Evolutionary conservation across 208 protist species (phyloP).

Genomic region (Phytomonas sp.): DNA sequence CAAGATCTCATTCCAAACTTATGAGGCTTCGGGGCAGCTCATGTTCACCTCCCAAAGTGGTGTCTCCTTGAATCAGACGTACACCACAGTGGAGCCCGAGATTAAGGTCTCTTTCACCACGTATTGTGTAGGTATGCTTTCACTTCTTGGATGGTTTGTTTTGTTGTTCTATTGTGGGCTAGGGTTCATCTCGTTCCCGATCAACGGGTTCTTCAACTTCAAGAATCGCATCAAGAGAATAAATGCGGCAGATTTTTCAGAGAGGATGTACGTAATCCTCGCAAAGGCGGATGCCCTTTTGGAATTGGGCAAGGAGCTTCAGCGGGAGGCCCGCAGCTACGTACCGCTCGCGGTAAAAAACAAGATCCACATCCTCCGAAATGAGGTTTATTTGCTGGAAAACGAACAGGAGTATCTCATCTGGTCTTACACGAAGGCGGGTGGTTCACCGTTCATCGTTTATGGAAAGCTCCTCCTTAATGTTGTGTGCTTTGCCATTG

Average conservation of each 20-base stretch:
- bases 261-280: constrained; percentile 76
- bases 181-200: constrained; percentile 88
- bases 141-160: constrained; percentile 81
- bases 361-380: constrained; percentile 66
- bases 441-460: constrained; percentile 52
- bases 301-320: constrained; percentile 41
- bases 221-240: constrained; percentile 49
- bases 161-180: constrained; percentile 91
- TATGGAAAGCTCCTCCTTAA: constrained; percentile 40
- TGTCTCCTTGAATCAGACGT: constrained; percentile 14
- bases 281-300: constrained; percentile 73
- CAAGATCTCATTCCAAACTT: constrained; percentile 29
- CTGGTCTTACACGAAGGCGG: constrained; percentile 68
- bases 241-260: constrained; percentile 31
- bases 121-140: constrained; percentile 74
- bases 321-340: constrained; percentile 23
- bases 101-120: constrained; percentile 62
- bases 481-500: constrained; percentile 51
- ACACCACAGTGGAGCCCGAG: constrained; percentile 16
- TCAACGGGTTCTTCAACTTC: constrained; percentile 34
- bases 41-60: constrained; percentile 7
- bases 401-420: constrained; percentile 72
- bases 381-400: constrained; percentile 85
- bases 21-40: constrained; percentile 26
- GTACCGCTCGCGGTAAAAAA: constrained; percentile 35